Evolutionary conservation across 2,329 filamentous ascomycete species (phyloP).

Genomic region (Fragosphaeria purpurea): DNA sequence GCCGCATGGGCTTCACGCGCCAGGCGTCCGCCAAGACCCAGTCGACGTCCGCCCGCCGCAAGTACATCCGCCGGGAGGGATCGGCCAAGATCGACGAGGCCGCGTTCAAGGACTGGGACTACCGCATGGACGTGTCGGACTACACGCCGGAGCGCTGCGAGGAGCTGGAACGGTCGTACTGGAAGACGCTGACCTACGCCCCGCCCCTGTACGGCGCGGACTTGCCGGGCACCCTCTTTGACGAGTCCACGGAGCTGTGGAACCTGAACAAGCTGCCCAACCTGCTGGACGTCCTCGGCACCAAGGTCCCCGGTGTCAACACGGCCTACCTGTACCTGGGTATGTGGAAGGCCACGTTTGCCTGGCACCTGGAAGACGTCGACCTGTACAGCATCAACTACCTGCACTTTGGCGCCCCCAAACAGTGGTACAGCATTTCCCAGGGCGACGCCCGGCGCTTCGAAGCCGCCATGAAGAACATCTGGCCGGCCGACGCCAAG

Average conservation of each 20-base stretch:
- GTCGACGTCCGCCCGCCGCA: constrained; percentile 76
- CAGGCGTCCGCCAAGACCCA: constrained; percentile 51
- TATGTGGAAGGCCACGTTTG: constrained; percentile 99
- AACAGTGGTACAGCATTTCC: constrained; percentile 99
- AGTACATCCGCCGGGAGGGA: constrained; percentile 72
- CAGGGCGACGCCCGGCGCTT: constrained; percentile 89
- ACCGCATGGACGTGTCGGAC: constrained; percentile 76
- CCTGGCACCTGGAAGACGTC: constrained; percentile 97
- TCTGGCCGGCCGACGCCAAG: constrained; percentile 93
- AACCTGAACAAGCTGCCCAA: constrained; percentile 94
- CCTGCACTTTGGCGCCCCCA: constrained; percentile 94
- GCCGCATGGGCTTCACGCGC: constrained; percentile 40
- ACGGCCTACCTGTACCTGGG: constrained; percentile 95
- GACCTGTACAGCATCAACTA: constrained; percentile 99
- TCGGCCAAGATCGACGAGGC: constrained; percentile 78
- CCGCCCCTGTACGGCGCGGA: constrained; percentile 93
- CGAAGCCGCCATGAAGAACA: constrained; percentile 86
- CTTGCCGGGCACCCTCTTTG: constrained; percentile 89
- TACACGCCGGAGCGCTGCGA: constrained; percentile 87
- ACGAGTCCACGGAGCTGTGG: constrained; percentile 75
- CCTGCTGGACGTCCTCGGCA: constrained; percentile 83
- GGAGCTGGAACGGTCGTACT: constrained; percentile 89
- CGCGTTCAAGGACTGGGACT: constrained; percentile 85
- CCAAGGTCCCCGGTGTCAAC: constrained; percentile 94
- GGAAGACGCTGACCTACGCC: constrained; percentile 94